Evolutionary conservation across 2,329 filamentous ascomycete genomes (phyloP).

Genomic region (Trichoderma simmonsii): DNA sequence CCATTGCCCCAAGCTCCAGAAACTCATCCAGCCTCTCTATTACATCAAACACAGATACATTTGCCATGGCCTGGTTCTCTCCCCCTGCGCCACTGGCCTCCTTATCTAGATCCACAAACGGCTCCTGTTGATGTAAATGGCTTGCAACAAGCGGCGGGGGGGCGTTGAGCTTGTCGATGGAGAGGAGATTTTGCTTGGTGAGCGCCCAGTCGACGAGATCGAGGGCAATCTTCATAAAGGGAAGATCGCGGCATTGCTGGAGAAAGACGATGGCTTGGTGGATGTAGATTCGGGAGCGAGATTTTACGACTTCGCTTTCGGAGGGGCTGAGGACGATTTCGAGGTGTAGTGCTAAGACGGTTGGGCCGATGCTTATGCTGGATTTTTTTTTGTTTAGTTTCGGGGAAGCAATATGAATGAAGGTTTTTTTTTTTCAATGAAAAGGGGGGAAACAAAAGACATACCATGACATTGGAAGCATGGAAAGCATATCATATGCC

Average conservation of each 20-base stretch:
- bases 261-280: constrained; percentile 4
- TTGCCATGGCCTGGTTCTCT: background rate
- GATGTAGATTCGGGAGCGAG: background rate
- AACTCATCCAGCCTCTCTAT: background rate
- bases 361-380: background rate
- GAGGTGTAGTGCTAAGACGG: background rate
- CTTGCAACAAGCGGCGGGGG: background rate
- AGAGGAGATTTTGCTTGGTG: background rate
- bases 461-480: background rate
- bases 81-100: background rate
- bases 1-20: background rate
- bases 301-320: background rate
- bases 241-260: background rate
- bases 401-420: background rate
- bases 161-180: background rate
- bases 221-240: background rate
- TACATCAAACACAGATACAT: background rate
- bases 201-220: background rate
- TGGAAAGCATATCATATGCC: background rate
- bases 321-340: constrained; percentile 1
- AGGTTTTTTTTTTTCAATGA: background rate
- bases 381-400: background rate
- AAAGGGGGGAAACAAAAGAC: background rate
- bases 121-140: background rate
- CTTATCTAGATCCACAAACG: background rate